These are phyloP conservation scores for Schwanniomyces etchellsii DNA, from an alignment of 1,139 yeast genomes.

Conservation along the genomic window DNA sequence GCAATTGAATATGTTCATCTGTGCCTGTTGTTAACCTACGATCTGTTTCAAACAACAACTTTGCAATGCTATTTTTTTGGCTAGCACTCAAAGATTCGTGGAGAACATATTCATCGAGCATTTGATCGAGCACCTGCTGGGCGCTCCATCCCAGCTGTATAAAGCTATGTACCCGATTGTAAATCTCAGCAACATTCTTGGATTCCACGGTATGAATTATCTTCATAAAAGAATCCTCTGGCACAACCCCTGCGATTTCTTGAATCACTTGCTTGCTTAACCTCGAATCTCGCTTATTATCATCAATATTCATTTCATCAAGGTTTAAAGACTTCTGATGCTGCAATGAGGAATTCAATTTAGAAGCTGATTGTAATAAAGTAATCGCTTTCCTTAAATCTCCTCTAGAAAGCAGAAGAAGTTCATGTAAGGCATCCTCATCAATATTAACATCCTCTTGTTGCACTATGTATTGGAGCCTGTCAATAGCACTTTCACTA, in stretches of 20 bases:
- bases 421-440: slow-evolving; percentile 50
- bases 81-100: slow-evolving; percentile 48
- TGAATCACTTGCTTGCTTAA: slow-evolving; percentile 45
- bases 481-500: slow-evolving; percentile 57
- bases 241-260: slow-evolving; percentile 86
- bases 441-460: slow-evolving; percentile 45
- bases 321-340: slow-evolving; percentile 12
- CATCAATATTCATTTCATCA: slow-evolving; percentile 23
- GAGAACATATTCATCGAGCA: slow-evolving; percentile 68
- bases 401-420: slow-evolving; percentile 70
- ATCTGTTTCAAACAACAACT: slow-evolving; percentile 70
- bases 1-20: slow-evolving; percentile 81
- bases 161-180: slow-evolving; percentile 46
- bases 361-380: slow-evolving; percentile 80
- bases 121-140: slow-evolving; percentile 67
- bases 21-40: slow-evolving; percentile 76
- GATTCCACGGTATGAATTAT: slow-evolving; percentile 37
- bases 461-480: slow-evolving; percentile 59
- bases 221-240: slow-evolving; percentile 43
- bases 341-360: slow-evolving; percentile 34
- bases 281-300: slow-evolving; percentile 6
- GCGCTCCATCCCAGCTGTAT: slow-evolving; percentile 85
- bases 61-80: slow-evolving; percentile 62
- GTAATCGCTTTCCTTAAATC: slow-evolving; percentile 94
- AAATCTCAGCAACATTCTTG: slow-evolving; percentile 32